A percentile compares a stretch with the other conserved stretches of the same genome.
Evolutionary conservation across 1,139 yeast genomes (phyloP).

Genomic region (Hyphopichia pseudoburtonii): DNA sequence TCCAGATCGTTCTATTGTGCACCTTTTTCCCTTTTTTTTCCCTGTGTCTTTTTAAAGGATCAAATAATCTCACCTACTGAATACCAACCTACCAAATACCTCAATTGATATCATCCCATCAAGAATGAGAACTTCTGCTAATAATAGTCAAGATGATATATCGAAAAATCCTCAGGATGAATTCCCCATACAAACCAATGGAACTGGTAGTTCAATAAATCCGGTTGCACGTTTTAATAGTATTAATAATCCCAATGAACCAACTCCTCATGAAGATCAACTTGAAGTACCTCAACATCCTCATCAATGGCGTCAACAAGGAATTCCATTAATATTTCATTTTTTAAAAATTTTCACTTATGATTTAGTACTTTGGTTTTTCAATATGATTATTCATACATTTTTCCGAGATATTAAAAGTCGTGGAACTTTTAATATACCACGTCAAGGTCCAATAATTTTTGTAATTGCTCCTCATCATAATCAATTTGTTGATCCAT

Average conservation of each 20-base stretch:
- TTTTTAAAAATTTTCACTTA: slow-evolving; percentile 18
- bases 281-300: background rate
- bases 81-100: background rate
- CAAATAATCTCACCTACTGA: too few relatives aligned
- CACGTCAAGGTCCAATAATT: slow-evolving; percentile 39
- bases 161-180: slow-evolving; percentile 1
- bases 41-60: too few relatives aligned
- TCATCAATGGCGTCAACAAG: background rate
- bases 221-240: background rate
- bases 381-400: slow-evolving; percentile 38
- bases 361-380: slow-evolving; percentile 37
- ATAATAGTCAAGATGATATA: slow-evolving; percentile 1
- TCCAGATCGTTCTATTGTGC: too few relatives aligned
- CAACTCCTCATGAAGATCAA: slow-evolving; percentile 2
- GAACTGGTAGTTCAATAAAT: background rate
- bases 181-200: background rate
- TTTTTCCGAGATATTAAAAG: slow-evolving; percentile 44
- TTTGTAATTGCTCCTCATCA: slow-evolving; percentile 51
- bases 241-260: background rate
- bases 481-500: slow-evolving; percentile 46
- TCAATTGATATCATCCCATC: background rate
- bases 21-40: too few relatives aligned
- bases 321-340: too few relatives aligned
- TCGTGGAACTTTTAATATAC: slow-evolving; percentile 42
- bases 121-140: slow-evolving; percentile 1